A percentile compares a stretch with the other conserved stretches of the same genome.
Evolutionary conservation across 495 filamentous ascomycete species (phyloP).

Genomic region (Aspergillus cavernicola): DNA sequence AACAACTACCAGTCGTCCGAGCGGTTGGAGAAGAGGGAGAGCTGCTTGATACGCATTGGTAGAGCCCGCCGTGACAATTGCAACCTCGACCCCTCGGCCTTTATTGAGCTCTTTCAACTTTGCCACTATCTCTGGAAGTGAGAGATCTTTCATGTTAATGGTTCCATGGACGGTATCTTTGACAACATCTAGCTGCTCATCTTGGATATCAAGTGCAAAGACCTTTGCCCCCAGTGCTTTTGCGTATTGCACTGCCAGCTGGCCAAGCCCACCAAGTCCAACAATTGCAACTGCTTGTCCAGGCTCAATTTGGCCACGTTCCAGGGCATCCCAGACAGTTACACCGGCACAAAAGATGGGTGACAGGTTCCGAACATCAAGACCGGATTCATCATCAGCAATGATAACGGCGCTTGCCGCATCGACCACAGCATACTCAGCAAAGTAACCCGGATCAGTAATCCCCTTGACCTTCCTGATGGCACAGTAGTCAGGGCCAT

Average conservation of each 20-base stretch:
- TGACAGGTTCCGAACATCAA: slow-evolving; percentile 3
- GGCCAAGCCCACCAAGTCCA: slow-evolving; percentile 16
- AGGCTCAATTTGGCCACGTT: neutral
- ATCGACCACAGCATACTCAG: slow-evolving; percentile 19
- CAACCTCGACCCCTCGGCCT: slow-evolving; percentile 12
- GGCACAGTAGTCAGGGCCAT: slow-evolving; percentile 9
- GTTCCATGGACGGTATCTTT: too few relatives aligned
- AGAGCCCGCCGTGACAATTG: slow-evolving; percentile 16
- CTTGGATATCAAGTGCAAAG: slow-evolving; percentile 14
- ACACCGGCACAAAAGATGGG: slow-evolving; percentile 20
- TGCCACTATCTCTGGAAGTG: neutral
- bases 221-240: slow-evolving; percentile 16
- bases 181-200: slow-evolving; percentile 9
- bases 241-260: slow-evolving; percentile 15
- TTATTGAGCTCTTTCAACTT: slow-evolving; percentile 16
- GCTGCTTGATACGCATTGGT: slow-evolving; percentile 17
- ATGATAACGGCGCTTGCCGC: slow-evolving; percentile 15
- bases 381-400: neutral
- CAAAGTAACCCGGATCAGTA: slow-evolving; percentile 12
- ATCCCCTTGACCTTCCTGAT: slow-evolving; percentile 9
- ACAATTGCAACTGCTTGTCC: slow-evolving; percentile 17
- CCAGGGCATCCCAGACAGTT: slow-evolving; percentile 22
- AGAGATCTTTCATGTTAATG: too few relatives aligned
- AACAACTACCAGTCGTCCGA: slow-evolving; percentile 16
- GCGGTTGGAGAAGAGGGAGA: slow-evolving; percentile 3